These are phyloP conservation scores for Arthrobotrys musiformis DNA, from an alignment of 2,329 filamentous ascomycete species.

Conservation along the genomic window DNA sequence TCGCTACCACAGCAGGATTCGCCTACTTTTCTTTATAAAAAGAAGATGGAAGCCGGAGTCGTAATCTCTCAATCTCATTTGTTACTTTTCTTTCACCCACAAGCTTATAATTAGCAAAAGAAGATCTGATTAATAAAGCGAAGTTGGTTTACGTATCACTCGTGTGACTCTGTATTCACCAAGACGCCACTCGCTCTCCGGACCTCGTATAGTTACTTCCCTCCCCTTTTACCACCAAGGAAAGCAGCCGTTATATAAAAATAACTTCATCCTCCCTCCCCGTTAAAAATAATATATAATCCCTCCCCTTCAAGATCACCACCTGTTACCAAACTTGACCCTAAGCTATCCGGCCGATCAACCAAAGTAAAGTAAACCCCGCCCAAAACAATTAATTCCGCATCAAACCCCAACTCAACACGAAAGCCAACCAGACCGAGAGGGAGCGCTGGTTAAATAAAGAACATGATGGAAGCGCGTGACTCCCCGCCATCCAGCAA, in stretches of 20 bases:
- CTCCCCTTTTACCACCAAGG: too few relatives aligned
- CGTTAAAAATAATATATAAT: too few relatives aligned
- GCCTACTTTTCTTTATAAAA: background rate
- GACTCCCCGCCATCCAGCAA: background rate
- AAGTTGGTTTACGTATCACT: background rate
- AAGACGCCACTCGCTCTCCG: too few relatives aligned
- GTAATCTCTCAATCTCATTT: background rate
- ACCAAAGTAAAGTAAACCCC: too few relatives aligned
- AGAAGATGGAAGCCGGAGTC: background rate
- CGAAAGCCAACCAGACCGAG: background rate
- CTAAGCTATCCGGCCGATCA: slow-evolving; percentile 1
- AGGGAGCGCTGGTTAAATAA: too few relatives aligned
- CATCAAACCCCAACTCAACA: background rate
- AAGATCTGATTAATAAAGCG: background rate
- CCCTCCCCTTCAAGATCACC: too few relatives aligned
- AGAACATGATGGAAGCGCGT: slow-evolving; percentile 5
- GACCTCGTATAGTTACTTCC: too few relatives aligned
- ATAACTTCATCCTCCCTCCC: too few relatives aligned
- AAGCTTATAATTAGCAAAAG: background rate
- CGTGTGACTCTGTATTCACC: slow-evolving; percentile 2
- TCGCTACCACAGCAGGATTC: background rate
- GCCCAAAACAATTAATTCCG: too few relatives aligned
- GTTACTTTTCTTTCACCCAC: background rate
- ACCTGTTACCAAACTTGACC: too few relatives aligned
- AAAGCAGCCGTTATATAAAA: too few relatives aligned